Evolutionary conservation across 352 stramenopile genomes (phyloP), one percentile per base, ranked within the genome.

Genomic region (Phytophthora constricta): DNA sequence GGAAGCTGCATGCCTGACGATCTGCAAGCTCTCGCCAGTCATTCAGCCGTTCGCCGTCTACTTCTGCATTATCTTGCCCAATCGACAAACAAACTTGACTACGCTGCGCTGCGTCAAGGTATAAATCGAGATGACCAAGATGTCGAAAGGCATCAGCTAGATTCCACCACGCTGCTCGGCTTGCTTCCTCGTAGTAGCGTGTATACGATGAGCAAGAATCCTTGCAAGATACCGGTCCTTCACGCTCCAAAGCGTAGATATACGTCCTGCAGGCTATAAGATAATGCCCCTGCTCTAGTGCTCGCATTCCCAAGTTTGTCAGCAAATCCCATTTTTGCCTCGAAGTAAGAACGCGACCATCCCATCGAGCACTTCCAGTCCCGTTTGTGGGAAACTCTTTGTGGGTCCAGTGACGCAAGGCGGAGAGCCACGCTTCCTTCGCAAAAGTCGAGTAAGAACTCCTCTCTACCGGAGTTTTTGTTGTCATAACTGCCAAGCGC

Each of bases 101-200:
- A 19, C 76, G 75, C 13, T 48, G 53, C 9, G 50, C 70, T 11
- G 73, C 81, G 20, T 80, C 73, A 0, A 89, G 52, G 41, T 86
- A 89, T 48, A 87, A 51, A 10, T 88, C 81, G 5, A 89, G 16
- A 17, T 77, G 66, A 0, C 81, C 81, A 19, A 93, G 54, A 47
- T 91, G 85, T 0, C 80, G 80, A 62, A 91, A 89, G 7, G 74
- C 61, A 59, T 93, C 83, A 3, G 76, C 76, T n/a, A 93, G 70
- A 19, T 49, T 65, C 70, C 81, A 82, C 83, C 83, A 93, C 26
- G 72, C 65, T 3, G 46, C 49, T 14, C 60, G 66, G 17, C 45
- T 46, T 28, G 80, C 72, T 11, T 53, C 25, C 9, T 59, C 25
- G 23, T 51, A 55, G 3, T n/a, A 9, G n/a, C 22, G 37, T 10